These are phyloP conservation scores for Phytophthora pseudosyringae DNA, from an alignment of 352 stramenopile genomes.

Conservation along the genomic window DNA sequence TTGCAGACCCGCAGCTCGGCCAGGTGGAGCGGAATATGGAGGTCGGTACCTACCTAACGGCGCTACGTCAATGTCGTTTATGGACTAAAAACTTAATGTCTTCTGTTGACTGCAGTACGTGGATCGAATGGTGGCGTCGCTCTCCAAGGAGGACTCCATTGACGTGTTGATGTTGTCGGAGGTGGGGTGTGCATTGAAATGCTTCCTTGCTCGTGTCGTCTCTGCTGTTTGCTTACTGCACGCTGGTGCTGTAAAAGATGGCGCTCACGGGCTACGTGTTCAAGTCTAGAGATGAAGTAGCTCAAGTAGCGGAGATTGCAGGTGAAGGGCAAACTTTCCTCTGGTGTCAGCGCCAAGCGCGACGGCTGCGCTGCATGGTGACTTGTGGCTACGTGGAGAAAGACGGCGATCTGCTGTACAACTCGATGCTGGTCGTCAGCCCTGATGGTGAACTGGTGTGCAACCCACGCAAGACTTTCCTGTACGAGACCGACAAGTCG, in stretches of 20 bases:
- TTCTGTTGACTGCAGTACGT: slow-evolving; percentile 48
- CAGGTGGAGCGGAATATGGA: slow-evolving; percentile 76
- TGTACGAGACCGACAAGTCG: slow-evolving; percentile 87
- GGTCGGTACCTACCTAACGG: slow-evolving; percentile 29
- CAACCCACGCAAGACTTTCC: slow-evolving; percentile 82
- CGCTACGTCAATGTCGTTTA: neutral
- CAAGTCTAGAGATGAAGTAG: slow-evolving; percentile 54
- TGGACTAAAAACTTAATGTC: neutral
- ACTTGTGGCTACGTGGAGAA: slow-evolving; percentile 78
- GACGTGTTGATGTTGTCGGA: slow-evolving; percentile 84
- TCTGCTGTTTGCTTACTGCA: slow-evolving; percentile 6
- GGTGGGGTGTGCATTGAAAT: slow-evolving; percentile 32
- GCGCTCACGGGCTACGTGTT: slow-evolving; percentile 88
- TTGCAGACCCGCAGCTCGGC: slow-evolving; percentile 69
- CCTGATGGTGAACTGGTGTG: slow-evolving; percentile 68
- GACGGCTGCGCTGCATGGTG: slow-evolving; percentile 66
- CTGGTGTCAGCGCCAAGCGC: slow-evolving; percentile 74
- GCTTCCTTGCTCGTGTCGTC: neutral
- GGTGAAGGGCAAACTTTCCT: slow-evolving; percentile 60
- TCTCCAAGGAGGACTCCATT: slow-evolving; percentile 53
- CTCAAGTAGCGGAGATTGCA: slow-evolving; percentile 65
- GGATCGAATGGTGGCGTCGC: slow-evolving; percentile 61
- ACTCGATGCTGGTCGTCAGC: slow-evolving; percentile 84
- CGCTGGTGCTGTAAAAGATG: slow-evolving; percentile 54
- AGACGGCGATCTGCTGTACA: slow-evolving; percentile 56